Percentiles rank a stretch among this genome's conserved stretches.
phyloP scores from a whole-genome alignment of 805 yeast genomes.

The Candida gorgasii region DNA sequence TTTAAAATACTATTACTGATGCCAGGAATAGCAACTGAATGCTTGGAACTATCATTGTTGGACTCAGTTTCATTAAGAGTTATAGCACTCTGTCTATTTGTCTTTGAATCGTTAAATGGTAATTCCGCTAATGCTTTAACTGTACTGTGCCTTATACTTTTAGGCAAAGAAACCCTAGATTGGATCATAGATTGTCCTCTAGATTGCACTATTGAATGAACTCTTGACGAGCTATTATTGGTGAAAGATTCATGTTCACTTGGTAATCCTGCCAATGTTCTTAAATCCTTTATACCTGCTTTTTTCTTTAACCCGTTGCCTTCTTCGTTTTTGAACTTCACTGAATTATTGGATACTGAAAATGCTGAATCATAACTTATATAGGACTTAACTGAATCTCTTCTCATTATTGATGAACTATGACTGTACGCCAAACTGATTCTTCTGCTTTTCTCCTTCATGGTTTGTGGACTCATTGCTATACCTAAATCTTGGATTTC shows the following conservation, averaged over 20 bases:
- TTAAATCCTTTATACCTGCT: constrained; percentile 48
- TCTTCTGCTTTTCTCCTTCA: constrained; percentile 21
- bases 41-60: constrained; percentile 13
- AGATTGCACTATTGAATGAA: constrained; percentile 23
- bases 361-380: constrained; percentile 61
- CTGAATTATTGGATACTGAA: constrained; percentile 28
- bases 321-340: constrained; percentile 11
- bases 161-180: constrained; percentile 21
- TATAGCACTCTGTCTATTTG: constrained; percentile 16
- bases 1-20: constrained; percentile 41
- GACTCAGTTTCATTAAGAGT: constrained; percentile 14
- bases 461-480: constrained; percentile 39
- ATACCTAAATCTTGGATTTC: constrained; percentile 46
- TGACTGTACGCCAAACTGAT: constrained; percentile 33
- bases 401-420: constrained; percentile 34
- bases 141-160: constrained; percentile 36
- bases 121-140: constrained; percentile 41
- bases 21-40: constrained; percentile 57
- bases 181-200: too few species aligned
- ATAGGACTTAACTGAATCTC: constrained; percentile 50
- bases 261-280: constrained; percentile 29
- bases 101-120: constrained; percentile 29
- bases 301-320: constrained; percentile 47
- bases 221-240: constrained; percentile 12
- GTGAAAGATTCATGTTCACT: constrained; percentile 6